Conservation (phyloP, 2,329 filamentous ascomycete genomes). For the Cordyceps tenuipes region DNA sequence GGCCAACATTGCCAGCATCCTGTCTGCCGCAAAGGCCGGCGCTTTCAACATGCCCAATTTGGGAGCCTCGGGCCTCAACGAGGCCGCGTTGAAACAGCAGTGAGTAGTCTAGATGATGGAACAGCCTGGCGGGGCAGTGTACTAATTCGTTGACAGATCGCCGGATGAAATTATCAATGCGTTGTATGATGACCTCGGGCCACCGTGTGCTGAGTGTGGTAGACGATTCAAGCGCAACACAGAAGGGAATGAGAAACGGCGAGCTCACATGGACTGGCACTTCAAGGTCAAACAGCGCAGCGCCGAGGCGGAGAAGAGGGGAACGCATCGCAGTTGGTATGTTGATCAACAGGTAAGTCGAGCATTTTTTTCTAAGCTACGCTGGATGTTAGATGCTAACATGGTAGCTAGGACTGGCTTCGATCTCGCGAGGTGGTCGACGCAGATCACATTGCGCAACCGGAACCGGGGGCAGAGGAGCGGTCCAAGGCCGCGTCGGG, state of each 20-base stretch:
- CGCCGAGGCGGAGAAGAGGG: constrained; percentile 74
- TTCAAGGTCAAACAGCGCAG: constrained; percentile 89
- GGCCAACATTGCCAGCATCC: constrained; percentile 28
- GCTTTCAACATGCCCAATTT: constrained; percentile 14
- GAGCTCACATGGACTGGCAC: constrained; percentile 94
- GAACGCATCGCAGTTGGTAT: constrained; percentile 91
- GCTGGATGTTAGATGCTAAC: constrained; percentile 19
- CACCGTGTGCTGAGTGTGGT: constrained; percentile 86
- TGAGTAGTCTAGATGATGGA: constrained; percentile 33
- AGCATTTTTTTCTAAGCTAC: not conserved
- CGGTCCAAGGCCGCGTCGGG: constrained; percentile 40
- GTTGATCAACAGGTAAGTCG: constrained; percentile 70
- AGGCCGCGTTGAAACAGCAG: constrained; percentile 62
- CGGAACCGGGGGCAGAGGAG: constrained; percentile 29
- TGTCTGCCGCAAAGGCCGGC: constrained; percentile 24
- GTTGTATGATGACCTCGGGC: constrained; percentile 74
- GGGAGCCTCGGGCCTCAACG: constrained; percentile 29
- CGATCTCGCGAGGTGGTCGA: constrained; percentile 75
- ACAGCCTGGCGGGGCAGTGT: not conserved
- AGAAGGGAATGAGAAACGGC: constrained; percentile 77
- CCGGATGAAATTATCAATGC: constrained; percentile 58
- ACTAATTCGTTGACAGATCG: constrained; percentile 40
- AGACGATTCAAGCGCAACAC: constrained; percentile 72
- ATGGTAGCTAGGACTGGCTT: constrained; percentile 67
- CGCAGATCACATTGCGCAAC: constrained; percentile 36